Evolutionary conservation across 1,139 yeast genomes (phyloP), one percentile per base, ranked within the genome.

Genomic region (Geotrichum siamense): DNA sequence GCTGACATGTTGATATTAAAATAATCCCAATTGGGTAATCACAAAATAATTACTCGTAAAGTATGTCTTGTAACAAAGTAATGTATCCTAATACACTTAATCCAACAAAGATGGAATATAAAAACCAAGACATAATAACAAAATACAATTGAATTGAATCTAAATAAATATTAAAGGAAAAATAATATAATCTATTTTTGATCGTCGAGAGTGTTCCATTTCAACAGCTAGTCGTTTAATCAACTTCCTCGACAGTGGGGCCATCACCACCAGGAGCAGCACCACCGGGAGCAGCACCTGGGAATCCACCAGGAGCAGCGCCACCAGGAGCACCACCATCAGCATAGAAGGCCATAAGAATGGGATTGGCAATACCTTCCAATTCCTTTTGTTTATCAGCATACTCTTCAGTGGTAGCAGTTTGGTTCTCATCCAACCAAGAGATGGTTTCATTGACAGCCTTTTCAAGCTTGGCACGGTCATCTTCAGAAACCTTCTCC

Each of bases 281-380:
- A 17, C 40, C 41, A 38, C 48, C 48, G 62, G 81, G 81, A 69
- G 69, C 67, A 61, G 75, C 82, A 65, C 80, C 83, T 65, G 79
- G 78, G 57, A 74, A 77, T 39, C 60, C 63, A 38, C 63, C 64
- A 65, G 79, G 78, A 31, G 64, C 82, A 65, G 80, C 83, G 59
- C 77, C 80, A 57, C 79, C 75, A 44, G 64, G 82, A 65, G 80
- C 83, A 59, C 77, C 80, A 57, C 79, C 75, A 44, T 63, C 65
- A 48, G 67, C 68, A 82, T 85, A 85, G 74, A 87, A 83, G 78
- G 84, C 83, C 66, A 86, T 73, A 83, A 85, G 80, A 75, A 85
- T 81, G 69, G 95, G 95, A 84, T 85, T 85, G 60, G 94, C 89
- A 71, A 80, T 76, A 57, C 79, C 83, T 76, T 85, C 94, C 66